phyloP scores from a whole-genome alignment of 495 filamentous ascomycete genomes.

The Rusavskia elegans region DNA sequence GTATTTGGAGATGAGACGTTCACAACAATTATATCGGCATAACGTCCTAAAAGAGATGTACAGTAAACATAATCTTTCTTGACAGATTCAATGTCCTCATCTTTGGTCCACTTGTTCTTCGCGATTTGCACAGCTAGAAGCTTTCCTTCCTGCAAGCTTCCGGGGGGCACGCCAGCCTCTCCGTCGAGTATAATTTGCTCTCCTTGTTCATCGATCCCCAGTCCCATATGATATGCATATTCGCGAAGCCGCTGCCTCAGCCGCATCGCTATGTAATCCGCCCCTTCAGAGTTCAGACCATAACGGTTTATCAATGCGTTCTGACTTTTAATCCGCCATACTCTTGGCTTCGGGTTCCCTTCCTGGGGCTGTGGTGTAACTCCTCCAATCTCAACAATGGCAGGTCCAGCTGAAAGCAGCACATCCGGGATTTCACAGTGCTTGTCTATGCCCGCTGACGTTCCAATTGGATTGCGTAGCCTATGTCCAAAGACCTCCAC shows the following conservation, averaged over 20 bases:
- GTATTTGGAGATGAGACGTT: constrained; percentile 88
- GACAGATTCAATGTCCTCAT: constrained; percentile 70
- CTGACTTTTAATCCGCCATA: constrained; percentile 69
- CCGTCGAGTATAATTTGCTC: constrained; percentile 61
- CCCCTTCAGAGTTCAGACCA: constrained; percentile 82
- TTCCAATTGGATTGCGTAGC: constrained; percentile 74
- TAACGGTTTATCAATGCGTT: constrained; percentile 89
- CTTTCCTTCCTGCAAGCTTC: constrained; percentile 55
- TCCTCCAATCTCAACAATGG: constrained; percentile 81
- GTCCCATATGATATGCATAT: constrained; percentile 54
- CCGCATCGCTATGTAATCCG: constrained; percentile 66
- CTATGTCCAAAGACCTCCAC: constrained; percentile 63
- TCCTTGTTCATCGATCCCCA: constrained; percentile 43
- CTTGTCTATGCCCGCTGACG: constrained; percentile 89
- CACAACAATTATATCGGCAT: constrained; percentile 88
- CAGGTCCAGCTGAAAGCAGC: constrained; percentile 66
- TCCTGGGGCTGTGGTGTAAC: constrained; percentile 71
- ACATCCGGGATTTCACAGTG: constrained; percentile 72
- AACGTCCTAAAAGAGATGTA: constrained; percentile 61
- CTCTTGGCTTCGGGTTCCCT: constrained; percentile 73
- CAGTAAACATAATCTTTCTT: constrained; percentile 75
- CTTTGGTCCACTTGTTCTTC: constrained; percentile 87
- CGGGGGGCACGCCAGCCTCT: constrained; percentile 47
- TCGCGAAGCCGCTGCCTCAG: constrained; percentile 62
- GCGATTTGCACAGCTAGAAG: constrained; percentile 86